These are phyloP conservation scores for Aspergillus quadricinctus DNA, from an alignment of 2,329 filamentous ascomycete genomes.

Conservation along the genomic window DNA sequence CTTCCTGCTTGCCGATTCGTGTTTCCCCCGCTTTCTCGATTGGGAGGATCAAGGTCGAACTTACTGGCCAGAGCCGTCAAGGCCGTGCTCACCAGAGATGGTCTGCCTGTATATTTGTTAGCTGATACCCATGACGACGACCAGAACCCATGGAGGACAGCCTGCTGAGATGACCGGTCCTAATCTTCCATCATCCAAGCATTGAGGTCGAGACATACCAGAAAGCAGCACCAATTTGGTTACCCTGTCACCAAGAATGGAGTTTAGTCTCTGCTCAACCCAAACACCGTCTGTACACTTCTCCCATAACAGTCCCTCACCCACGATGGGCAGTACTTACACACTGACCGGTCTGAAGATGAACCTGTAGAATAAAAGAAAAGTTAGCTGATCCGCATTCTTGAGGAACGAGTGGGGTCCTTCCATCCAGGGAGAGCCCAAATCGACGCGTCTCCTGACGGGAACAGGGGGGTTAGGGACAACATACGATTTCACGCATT, in stretches of 20 bases:
- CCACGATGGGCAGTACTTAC: constrained; percentile 53
- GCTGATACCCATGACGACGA: constrained; percentile 13
- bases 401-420: constrained; percentile 23
- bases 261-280: constrained; percentile 12
- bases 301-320: neutral
- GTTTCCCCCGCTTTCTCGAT: neutral
- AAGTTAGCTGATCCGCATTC: constrained; percentile 29
- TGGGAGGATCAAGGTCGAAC: constrained; percentile 35
- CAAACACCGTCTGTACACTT: neutral
- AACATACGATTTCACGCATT: constrained; percentile 68
- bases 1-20: neutral
- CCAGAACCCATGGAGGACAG: neutral
- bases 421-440: constrained; percentile 25
- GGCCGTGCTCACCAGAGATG: constrained; percentile 85
- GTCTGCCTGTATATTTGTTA: constrained; percentile 59
- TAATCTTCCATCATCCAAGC: neutral
- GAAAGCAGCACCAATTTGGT: constrained; percentile 99
- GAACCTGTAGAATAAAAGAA: constrained; percentile 62
- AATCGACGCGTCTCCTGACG: constrained; percentile 28
- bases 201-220: constrained; percentile 56
- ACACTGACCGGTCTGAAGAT: constrained; percentile 99
- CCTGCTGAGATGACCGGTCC: neutral
- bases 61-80: constrained; percentile 92
- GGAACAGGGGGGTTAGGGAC: constrained; percentile 4
- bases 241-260: constrained; percentile 62